Percentiles rank a stretch among this genome's conserved stretches.
phyloP scores from a whole-genome alignment of 176 grass and related monocot genomes.

The Eragrostis nindensis region DNA sequence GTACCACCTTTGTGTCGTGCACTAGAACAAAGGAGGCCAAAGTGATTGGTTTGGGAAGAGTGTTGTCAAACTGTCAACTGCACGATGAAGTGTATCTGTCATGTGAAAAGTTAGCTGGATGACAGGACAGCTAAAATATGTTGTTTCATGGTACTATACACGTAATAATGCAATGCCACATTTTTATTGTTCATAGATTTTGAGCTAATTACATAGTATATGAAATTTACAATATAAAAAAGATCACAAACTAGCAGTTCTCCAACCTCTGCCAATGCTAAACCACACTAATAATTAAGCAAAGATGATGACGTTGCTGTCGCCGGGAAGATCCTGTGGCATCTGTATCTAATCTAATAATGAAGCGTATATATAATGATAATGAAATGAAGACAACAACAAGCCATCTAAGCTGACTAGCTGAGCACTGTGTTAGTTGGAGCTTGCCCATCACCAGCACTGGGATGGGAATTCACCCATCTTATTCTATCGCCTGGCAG shows the following conservation, averaged over 20 bases:
- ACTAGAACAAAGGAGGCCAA: not conserved
- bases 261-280: not conserved
- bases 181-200: not conserved
- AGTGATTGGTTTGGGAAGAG: not conserved
- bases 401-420: not conserved
- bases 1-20: too few species aligned
- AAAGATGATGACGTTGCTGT: conserved; percentile 19
- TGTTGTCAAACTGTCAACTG: not conserved
- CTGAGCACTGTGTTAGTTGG: conserved; percentile 33
- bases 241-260: not conserved
- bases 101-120: not conserved
- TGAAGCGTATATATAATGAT: conserved; percentile 13
- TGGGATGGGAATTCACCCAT: conserved; percentile 12
- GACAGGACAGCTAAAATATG: not conserved
- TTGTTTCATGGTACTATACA: not conserved
- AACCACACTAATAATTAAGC: not conserved
- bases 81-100: not conserved
- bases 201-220: not conserved
- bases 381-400: conserved; percentile 27
- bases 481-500: not conserved
- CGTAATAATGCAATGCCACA: not conserved
- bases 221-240: not conserved
- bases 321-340: conserved; percentile 6
- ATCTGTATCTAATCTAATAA: conserved; percentile 1
- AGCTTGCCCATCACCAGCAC: conserved; percentile 17